These are phyloP conservation scores for Penstemon newberryi DNA, from an alignment of 257 asterid genomes.

Conservation along the genomic window DNA sequence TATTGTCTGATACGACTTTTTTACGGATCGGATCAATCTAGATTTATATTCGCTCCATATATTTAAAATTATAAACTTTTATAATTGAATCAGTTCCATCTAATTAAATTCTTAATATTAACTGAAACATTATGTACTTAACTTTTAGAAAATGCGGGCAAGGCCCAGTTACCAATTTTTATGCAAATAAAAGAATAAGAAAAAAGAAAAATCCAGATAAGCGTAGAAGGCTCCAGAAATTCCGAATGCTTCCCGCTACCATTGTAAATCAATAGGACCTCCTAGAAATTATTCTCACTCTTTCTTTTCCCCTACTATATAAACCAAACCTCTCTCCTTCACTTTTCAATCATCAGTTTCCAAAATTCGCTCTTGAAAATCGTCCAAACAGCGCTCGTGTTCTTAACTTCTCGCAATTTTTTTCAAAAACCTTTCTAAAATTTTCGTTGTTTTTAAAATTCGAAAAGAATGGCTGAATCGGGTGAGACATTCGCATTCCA, in stretches of 20 bases:
- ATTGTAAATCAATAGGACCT: constrained; percentile 33
- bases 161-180: too few species aligned
- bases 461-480: constrained; percentile 51
- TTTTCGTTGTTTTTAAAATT: background rate
- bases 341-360: background rate
- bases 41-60: too few species aligned
- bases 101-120: too few species aligned
- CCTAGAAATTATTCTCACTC: constrained; percentile 40
- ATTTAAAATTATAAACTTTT: too few species aligned
- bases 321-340: background rate
- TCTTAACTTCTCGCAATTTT: background rate
- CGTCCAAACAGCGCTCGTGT: background rate
- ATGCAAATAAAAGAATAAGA: background rate
- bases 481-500: constrained; percentile 74
- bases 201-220: constrained; percentile 22
- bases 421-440: background rate
- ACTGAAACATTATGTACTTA: too few species aligned
- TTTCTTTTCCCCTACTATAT: constrained; percentile 15
- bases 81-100: too few species aligned
- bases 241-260: background rate
- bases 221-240: constrained; percentile 57
- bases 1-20: too few species aligned
- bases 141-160: too few species aligned
- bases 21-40: too few species aligned
- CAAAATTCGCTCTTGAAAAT: background rate